A percentile compares a stretch with the other conserved stretches of the same genome.
Conservation (phyloP, 2,329 filamentous ascomycete species). For the Xylariaceae sp. region DNA sequence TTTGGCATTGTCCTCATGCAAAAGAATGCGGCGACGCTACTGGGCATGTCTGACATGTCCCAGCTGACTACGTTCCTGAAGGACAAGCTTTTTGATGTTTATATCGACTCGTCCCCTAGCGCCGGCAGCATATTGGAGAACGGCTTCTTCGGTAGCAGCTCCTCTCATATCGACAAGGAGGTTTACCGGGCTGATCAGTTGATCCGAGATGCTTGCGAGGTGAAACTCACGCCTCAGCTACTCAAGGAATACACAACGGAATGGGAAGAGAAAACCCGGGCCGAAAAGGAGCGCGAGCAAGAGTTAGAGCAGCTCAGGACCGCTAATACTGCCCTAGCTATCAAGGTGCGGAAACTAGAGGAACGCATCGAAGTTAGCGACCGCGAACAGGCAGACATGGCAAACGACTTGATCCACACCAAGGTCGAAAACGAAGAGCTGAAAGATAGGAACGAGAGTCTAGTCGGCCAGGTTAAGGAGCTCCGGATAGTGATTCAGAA, state of each 20-base stretch:
- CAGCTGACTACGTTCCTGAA: conserved; percentile 85
- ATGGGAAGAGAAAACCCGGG: conserved; percentile 86
- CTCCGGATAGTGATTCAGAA: conserved; percentile 81
- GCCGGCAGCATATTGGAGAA: conserved; percentile 91
- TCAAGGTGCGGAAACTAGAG: conserved; percentile 78
- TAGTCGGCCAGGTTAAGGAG: conserved; percentile 80
- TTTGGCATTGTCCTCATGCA: conserved; percentile 96
- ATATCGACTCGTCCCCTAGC: conserved; percentile 90
- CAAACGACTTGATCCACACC: conserved; percentile 82
- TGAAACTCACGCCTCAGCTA: conserved; percentile 78
- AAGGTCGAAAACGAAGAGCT: conserved; percentile 93
- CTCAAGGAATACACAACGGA: conserved; percentile 76
- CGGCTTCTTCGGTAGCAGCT: conserved; percentile 93
- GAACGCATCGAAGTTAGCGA: conserved; percentile 84
- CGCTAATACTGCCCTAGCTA: conserved; percentile 60
- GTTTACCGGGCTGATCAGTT: conserved; percentile 92
- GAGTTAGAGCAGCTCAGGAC: conserved; percentile 71
- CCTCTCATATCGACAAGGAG: conserved; percentile 85
- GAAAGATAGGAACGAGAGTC: conserved; percentile 80
- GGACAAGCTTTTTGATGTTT: conserved; percentile 90
- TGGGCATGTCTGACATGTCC: conserved; percentile 86
- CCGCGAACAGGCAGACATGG: conserved; percentile 82
- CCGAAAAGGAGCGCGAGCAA: conserved; percentile 73
- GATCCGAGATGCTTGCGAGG: conserved; percentile 83
- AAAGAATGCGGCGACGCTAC: conserved; percentile 74